Evolutionary conservation across 176 grass and related monocot species (phyloP).

Genomic region (Cymbopogon citratus): DNA sequence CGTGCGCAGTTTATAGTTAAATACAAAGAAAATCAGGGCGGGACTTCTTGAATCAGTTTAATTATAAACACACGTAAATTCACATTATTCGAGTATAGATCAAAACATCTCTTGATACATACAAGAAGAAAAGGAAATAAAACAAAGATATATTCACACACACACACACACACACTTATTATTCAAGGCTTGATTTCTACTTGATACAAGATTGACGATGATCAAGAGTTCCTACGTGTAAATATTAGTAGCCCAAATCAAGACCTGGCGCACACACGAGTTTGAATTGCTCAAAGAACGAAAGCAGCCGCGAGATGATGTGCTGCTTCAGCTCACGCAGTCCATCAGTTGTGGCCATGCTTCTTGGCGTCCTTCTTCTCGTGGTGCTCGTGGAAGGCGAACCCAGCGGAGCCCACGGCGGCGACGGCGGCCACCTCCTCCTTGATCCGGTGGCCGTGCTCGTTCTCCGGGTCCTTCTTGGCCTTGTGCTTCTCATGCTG

Average conservation of each 20-base stretch:
- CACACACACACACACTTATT: neutral
- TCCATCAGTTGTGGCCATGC: constrained; percentile 14
- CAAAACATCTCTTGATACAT: neutral
- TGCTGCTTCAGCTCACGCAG: neutral
- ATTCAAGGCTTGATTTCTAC: neutral
- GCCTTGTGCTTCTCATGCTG: constrained; percentile 81
- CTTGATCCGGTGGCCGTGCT: constrained; percentile 44
- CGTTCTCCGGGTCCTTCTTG: constrained; percentile 64
- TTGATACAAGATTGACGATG: neutral
- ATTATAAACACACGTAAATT: neutral
- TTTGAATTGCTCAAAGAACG: neutral
- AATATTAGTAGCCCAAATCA: neutral
- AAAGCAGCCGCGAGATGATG: neutral
- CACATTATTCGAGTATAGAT: neutral
- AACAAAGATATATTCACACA: neutral
- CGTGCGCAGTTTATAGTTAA: neutral
- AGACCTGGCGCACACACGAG: neutral
- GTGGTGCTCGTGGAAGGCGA: constrained; percentile 66
- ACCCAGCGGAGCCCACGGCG: constrained; percentile 50
- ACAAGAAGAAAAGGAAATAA: neutral
- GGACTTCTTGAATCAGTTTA: neutral
- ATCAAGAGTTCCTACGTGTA: neutral
- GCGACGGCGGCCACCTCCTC: constrained; percentile 62
- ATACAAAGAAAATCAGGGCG: neutral
- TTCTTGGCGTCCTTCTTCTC: constrained; percentile 81